Percentiles rank a stretch among this genome's conserved stretches.
Evolutionary conservation across 495 filamentous ascomycete species (phyloP).

Genomic region (Penicillium waksmanii): DNA sequence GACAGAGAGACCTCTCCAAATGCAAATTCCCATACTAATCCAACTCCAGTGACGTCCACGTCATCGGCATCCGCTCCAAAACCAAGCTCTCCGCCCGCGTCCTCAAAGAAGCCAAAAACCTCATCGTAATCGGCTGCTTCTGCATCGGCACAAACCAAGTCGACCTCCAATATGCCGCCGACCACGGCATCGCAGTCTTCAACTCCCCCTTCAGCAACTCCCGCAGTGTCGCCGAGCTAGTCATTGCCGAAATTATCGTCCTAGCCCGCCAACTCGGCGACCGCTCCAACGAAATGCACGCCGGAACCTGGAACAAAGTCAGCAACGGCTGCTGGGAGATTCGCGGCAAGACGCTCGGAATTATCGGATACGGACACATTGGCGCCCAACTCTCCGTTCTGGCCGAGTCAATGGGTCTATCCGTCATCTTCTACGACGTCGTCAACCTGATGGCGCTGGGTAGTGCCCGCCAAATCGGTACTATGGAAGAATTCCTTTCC

Average conservation of each 20-base stretch:
- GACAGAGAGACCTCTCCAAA: not conserved
- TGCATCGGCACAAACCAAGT: slow-evolving; percentile 99
- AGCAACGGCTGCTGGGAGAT: slow-evolving; percentile 97
- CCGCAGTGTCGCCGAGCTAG: slow-evolving; percentile 91
- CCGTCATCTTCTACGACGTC: slow-evolving; percentile 93
- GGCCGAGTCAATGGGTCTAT: slow-evolving; percentile 97
- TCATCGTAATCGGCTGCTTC: slow-evolving; percentile 97
- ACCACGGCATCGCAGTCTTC: slow-evolving; percentile 95
- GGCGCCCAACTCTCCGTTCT: slow-evolving; percentile 95
- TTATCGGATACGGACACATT: slow-evolving; percentile 97
- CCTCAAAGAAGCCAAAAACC: slow-evolving; percentile 84
- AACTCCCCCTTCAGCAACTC: slow-evolving; percentile 99
- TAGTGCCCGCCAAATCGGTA: slow-evolving; percentile 79
- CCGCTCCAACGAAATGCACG: slow-evolving; percentile 92
- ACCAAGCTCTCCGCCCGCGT: slow-evolving; percentile 90
- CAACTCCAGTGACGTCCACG: slow-evolving; percentile 79
- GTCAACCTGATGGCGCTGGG: slow-evolving; percentile 92
- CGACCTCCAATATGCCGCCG: slow-evolving; percentile 87
- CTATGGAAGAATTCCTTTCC: slow-evolving; percentile 73
- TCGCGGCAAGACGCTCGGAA: slow-evolving; percentile 94
- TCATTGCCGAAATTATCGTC: slow-evolving; percentile 90
- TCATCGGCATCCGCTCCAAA: slow-evolving; percentile 97
- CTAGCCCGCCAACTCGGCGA: slow-evolving; percentile 93
- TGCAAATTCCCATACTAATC: slow-evolving; percentile 11
- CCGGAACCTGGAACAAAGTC: slow-evolving; percentile 97